Percentiles rank a stretch among this genome's conserved stretches.
phyloP scores from a whole-genome alignment of 148 eudicot genomes.

The Rhododendron ferrugineum region DNA sequence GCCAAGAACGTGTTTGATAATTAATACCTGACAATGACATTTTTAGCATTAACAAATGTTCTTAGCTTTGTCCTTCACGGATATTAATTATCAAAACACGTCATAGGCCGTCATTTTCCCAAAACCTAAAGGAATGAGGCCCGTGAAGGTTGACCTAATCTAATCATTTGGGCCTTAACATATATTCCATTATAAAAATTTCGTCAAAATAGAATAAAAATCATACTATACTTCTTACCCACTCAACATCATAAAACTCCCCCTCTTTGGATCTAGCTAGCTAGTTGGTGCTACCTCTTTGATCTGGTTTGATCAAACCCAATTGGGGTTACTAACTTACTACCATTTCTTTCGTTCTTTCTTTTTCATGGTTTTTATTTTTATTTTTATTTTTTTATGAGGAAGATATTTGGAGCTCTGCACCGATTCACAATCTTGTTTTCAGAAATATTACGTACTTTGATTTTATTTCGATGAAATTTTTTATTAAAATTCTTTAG shows the following conservation, averaged over 20 bases:
- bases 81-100: too few relatives aligned
- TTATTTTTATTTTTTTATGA: background rate
- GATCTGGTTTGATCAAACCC: background rate
- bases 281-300: background rate
- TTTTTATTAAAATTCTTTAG: too few relatives aligned
- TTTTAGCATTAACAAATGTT: too few relatives aligned
- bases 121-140: background rate
- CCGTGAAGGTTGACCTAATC: background rate
- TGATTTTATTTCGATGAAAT: background rate
- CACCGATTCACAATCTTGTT: background rate
- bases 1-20: too few relatives aligned
- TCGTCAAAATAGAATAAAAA: background rate
- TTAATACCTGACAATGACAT: too few relatives aligned
- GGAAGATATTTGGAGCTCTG: background rate
- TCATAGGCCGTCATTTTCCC: too few relatives aligned
- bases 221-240: background rate
- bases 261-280: background rate
- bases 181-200: background rate
- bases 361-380: background rate
- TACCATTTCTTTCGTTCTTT: background rate
- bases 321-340: background rate
- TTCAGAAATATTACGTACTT: background rate
- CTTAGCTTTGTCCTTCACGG: too few relatives aligned
- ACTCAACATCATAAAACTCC: background rate
- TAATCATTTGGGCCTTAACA: background rate